Evolutionary conservation across 1,284 basidiomycete genomes (phyloP).

Genomic region (Earliella scabrosa): DNA sequence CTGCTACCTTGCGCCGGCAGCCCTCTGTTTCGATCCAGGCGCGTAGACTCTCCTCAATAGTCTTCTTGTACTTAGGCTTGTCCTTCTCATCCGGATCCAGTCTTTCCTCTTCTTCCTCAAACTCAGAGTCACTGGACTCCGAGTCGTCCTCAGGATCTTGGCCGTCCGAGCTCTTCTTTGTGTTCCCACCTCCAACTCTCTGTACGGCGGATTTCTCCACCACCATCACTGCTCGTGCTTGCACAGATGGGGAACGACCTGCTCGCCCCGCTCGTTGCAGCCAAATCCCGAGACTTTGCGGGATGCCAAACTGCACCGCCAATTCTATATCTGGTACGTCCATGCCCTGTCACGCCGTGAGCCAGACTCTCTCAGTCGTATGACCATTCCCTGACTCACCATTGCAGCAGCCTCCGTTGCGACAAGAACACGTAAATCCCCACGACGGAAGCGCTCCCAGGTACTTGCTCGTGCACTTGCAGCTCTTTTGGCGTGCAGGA

Average conservation of each 20-base stretch:
- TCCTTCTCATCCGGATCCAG: too few species aligned
- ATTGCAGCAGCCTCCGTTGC: constrained; percentile 24
- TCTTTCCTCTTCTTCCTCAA: too few species aligned
- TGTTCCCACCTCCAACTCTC: neutral
- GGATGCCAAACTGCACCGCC: constrained; percentile 23
- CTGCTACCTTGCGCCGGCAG: constrained; percentile 4
- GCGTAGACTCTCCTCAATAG: constrained; percentile 1
- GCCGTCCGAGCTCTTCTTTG: neutral
- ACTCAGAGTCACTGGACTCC: neutral
- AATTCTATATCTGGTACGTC: constrained; percentile 25
- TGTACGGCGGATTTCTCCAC: constrained; percentile 8
- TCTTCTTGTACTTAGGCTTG: constrained; percentile 4
- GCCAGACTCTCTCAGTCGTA: too few species aligned
- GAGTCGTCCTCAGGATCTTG: neutral
- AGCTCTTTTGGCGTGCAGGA: neutral
- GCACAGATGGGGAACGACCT: constrained; percentile 13
- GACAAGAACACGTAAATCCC: constrained; percentile 4
- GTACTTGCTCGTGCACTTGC: constrained; percentile 13
- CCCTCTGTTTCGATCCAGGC: neutral
- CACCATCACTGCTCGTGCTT: constrained; percentile 13
- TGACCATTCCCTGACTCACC: too few species aligned
- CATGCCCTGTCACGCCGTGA: too few species aligned
- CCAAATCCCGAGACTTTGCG: constrained; percentile 19
- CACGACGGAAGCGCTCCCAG: constrained; percentile 4
- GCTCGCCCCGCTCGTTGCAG: constrained; percentile 23